Percentiles rank a stretch among this genome's conserved stretches.
These are phyloP conservation scores for Fomitopsis betulina DNA, from an alignment of 1,284 basidiomycete species.

Conservation along the genomic window DNA sequence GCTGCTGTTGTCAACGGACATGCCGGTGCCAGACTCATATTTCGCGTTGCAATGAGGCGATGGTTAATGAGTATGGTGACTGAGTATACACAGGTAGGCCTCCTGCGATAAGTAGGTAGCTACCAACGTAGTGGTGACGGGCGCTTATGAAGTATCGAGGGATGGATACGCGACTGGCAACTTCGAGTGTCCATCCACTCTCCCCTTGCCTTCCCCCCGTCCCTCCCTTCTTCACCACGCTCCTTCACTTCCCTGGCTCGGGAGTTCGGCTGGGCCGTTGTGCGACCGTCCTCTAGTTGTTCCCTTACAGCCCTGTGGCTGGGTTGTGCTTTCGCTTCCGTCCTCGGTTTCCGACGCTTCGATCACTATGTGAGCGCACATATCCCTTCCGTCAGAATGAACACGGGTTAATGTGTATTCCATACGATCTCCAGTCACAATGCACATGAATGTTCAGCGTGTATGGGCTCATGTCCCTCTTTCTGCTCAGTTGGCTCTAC, in stretches of 20 bases:
- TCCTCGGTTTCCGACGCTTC: conserved; percentile 9
- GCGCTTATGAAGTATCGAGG: neutral
- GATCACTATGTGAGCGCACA: conserved; percentile 1
- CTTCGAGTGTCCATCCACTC: conserved; percentile 2
- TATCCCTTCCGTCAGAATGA: neutral
- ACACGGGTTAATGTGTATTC: neutral
- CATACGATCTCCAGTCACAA: conserved; percentile 7
- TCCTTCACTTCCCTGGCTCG: conserved; percentile 25
- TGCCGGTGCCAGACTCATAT: neutral
- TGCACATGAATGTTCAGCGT: conserved; percentile 13
- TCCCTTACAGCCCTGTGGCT: conserved; percentile 43
- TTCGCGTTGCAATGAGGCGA: neutral
- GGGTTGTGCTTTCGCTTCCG: conserved; percentile 24
- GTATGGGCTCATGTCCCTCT: conserved; percentile 30
- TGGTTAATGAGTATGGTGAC: too few species aligned
- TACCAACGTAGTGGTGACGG: neutral
- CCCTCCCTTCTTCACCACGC: conserved; percentile 18
- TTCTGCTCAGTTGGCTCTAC: conserved; percentile 42
- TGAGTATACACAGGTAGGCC: too few species aligned
- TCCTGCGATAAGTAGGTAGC: too few species aligned
- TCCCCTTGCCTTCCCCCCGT: conserved; percentile 13
- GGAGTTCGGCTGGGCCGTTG: conserved; percentile 49
- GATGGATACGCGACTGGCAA: conserved; percentile 1
- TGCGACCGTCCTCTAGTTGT: conserved; percentile 25
- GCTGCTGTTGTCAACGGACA: neutral